Conservation (phyloP, 2,329 filamentous ascomycete genomes). For the Aspergillus versicolor region DNA sequence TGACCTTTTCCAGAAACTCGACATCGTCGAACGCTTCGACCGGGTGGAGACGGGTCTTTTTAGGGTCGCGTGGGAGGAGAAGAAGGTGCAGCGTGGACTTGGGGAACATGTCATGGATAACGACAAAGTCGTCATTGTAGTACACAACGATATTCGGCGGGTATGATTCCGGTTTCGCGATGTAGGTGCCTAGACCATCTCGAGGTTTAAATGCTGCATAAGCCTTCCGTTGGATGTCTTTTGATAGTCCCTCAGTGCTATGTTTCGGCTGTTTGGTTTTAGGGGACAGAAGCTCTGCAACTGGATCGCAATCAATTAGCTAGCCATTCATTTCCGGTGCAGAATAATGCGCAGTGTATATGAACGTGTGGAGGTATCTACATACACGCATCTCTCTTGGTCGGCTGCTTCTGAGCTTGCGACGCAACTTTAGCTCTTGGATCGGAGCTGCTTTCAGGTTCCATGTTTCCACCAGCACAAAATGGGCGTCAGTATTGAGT, state of each 20-base stretch:
- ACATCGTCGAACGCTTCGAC: conserved; percentile 72
- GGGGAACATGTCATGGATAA: conserved; percentile 80
- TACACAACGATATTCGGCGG: conserved; percentile 62
- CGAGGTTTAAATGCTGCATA: conserved; percentile 43
- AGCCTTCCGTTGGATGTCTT: conserved; percentile 18
- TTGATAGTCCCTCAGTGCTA: conserved; percentile 16
- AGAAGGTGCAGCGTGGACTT: conserved; percentile 84
- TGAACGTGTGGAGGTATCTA: neutral
- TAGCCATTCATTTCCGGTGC: neutral
- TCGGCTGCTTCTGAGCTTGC: conserved; percentile 16
- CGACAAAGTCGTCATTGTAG: conserved; percentile 67
- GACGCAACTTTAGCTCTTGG: neutral
- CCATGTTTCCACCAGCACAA: conserved; percentile 1
- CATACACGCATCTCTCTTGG: conserved; percentile 41
- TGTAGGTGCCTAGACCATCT: conserved; percentile 67
- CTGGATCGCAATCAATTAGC: conserved; percentile 27
- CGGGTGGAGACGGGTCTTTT: conserved; percentile 66
- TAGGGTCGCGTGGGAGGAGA: conserved; percentile 72
- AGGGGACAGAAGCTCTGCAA: conserved; percentile 57
- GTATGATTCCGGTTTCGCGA: conserved; percentile 61
- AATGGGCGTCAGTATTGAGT: neutral
- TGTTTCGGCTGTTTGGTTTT: conserved; percentile 44
- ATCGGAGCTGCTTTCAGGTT: conserved; percentile 5
- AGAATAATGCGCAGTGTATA: neutral
- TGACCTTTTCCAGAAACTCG: conserved; percentile 66